Evolutionary conservation across 495 filamentous ascomycete genomes (phyloP).

Genomic region (Xylaria flabelliformis): DNA sequence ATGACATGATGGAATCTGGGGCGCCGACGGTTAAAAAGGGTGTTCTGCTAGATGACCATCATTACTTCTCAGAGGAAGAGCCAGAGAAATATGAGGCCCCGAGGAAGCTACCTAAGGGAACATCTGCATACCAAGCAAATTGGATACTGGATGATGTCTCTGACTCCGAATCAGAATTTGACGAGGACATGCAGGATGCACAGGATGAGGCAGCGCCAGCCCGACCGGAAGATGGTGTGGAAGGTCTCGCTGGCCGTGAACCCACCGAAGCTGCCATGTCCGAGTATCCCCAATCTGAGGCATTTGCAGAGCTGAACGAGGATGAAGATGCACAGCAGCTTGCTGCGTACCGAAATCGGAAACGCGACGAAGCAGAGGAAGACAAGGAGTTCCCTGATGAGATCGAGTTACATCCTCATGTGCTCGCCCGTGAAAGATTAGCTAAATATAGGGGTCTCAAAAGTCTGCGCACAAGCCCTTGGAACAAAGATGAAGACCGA

Average conservation of each 20-base stretch:
- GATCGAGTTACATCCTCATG: constrained; percentile 90
- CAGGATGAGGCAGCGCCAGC: constrained; percentile 58
- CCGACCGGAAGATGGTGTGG: constrained; percentile 76
- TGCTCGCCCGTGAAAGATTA: constrained; percentile 82
- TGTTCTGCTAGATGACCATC: constrained; percentile 93
- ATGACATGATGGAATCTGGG: constrained; percentile 47
- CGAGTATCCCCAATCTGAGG: constrained; percentile 88
- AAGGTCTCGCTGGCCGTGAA: constrained; percentile 70
- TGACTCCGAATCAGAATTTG: constrained; percentile 83
- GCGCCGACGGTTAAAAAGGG: constrained; percentile 64
- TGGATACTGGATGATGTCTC: constrained; percentile 87
- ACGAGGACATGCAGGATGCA: constrained; percentile 71
- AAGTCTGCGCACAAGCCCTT: constrained; percentile 80
- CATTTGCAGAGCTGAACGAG: constrained; percentile 85
- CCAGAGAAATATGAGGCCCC: constrained; percentile 56
- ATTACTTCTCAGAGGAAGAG: constrained; percentile 96
- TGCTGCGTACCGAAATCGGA: constrained; percentile 73
- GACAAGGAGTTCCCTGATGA: constrained; percentile 97
- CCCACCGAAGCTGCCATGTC: constrained; percentile 81
- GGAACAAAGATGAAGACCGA: constrained; percentile 87
- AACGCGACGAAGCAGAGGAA: constrained; percentile 79
- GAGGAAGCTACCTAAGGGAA: constrained; percentile 85
- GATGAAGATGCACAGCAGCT: constrained; percentile 84
- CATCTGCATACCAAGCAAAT: constrained; percentile 89
- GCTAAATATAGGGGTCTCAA: constrained; percentile 88